phyloP scores from a whole-genome alignment of 148 eudicot species.

The Simmondsia chinensis region DNA sequence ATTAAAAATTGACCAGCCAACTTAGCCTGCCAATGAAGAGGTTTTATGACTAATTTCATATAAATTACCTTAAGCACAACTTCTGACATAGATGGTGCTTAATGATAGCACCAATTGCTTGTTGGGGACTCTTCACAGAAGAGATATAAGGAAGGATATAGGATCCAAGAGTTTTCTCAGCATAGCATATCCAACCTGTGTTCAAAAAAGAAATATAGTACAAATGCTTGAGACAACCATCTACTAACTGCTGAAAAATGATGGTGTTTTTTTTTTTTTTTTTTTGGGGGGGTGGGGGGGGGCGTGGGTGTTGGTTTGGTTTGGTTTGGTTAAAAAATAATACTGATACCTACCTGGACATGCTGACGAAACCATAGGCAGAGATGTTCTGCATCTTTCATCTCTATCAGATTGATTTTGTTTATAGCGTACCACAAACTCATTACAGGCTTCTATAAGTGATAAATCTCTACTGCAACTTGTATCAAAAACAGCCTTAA shows the following conservation, averaged over 20 bases:
- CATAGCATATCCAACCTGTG: conserved; percentile 99
- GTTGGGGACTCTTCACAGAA: conserved; percentile 98
- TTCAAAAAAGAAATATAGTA: conserved; percentile 4
- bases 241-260: background rate
- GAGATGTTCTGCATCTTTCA: conserved; percentile 24
- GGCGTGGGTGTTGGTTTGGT: background rate
- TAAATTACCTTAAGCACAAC: conserved; percentile 50
- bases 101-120: conserved; percentile 76
- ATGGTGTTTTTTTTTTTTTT: too few species aligned
- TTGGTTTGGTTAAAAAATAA: background rate
- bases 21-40: background rate
- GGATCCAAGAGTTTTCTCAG: conserved; percentile 96
- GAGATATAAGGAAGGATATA: conserved; percentile 88
- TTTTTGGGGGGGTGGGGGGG: background rate
- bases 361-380: conserved; percentile 89
- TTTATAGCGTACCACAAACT: conserved; percentile 69
- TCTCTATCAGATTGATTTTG: conserved; percentile 32
- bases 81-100: conserved; percentile 69
- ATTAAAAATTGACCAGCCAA: background rate
- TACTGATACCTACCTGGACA: conserved; percentile 68
- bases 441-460: conserved; percentile 88
- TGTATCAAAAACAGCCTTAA: conserved; percentile 85
- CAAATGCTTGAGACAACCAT: too few species aligned
- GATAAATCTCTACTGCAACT: conserved; percentile 89
- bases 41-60: background rate